Evolutionary conservation across 805 yeast genomes (phyloP).

Genomic region (Kregervanrija pseudodelftensis): DNA sequence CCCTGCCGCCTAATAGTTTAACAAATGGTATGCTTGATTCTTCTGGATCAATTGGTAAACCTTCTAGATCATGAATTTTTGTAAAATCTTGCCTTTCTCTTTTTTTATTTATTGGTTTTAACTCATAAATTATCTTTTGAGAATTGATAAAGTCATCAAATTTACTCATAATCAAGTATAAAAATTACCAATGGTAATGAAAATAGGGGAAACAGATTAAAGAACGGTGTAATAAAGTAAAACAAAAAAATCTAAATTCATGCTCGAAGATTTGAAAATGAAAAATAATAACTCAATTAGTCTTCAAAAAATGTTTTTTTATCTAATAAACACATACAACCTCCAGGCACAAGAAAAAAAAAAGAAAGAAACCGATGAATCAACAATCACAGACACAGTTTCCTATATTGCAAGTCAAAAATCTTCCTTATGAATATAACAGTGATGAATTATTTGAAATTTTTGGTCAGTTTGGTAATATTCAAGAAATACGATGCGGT

Average conservation of each 20-base stretch:
- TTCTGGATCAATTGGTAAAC: constrained; percentile 2
- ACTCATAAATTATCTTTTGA: constrained; percentile 27
- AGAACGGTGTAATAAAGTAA: too few relatives aligned
- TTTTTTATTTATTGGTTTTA: constrained; percentile 8
- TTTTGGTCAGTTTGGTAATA: constrained; percentile 48
- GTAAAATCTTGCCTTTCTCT: constrained; percentile 2
- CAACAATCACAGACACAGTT: constrained; percentile 13
- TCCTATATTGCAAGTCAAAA: constrained; percentile 42
- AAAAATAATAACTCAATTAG: too few relatives aligned
- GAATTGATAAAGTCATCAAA: constrained; percentile 22
- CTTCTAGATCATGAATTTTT: background rate
- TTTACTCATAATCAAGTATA: background rate
- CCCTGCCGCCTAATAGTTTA: constrained; percentile 36
- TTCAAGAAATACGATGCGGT: constrained; percentile 46
- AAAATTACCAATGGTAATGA: background rate
- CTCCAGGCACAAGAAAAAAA: background rate
- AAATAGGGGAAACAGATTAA: too few relatives aligned
- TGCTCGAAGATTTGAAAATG: too few relatives aligned
- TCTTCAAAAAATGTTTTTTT: too few relatives aligned
- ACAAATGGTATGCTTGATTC: constrained; percentile 32
- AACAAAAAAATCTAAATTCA: too few relatives aligned
- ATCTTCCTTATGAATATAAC: constrained; percentile 46
- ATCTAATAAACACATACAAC: too few relatives aligned
- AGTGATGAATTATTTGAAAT: constrained; percentile 41
- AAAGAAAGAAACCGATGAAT: constrained; percentile 8